phyloP scores from a whole-genome alignment of 2,329 filamentous ascomycete species.

The Waltergamsia citrina region DNA sequence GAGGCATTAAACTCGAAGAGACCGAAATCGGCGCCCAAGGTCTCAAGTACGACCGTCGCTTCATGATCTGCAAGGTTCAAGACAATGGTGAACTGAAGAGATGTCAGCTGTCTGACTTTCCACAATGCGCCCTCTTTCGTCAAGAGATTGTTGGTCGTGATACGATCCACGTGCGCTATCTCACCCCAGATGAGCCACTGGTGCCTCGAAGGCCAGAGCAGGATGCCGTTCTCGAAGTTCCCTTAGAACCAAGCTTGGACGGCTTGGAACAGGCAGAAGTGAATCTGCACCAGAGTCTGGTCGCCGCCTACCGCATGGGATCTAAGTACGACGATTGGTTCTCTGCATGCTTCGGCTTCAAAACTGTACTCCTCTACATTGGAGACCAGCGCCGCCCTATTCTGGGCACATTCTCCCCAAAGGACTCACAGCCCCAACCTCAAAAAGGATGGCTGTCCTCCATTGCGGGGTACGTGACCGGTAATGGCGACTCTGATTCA shows the following conservation, averaged over 20 bases:
- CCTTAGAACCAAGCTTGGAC: conserved; percentile 41
- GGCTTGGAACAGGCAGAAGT: conserved; percentile 39
- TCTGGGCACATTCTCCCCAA: conserved; percentile 45
- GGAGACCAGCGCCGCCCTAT: conserved; percentile 50
- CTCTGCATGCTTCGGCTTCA: conserved; percentile 53
- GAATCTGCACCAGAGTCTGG: conserved; percentile 48
- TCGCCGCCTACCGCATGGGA: conserved; percentile 55
- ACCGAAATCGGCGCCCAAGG: conserved; percentile 52
- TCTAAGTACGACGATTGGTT: conserved; percentile 55
- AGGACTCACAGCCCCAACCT: conserved; percentile 13
- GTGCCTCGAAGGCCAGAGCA: conserved; percentile 25
- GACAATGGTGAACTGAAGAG: conserved; percentile 34
- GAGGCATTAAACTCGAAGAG: conserved; percentile 43
- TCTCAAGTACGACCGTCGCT: conserved; percentile 56
- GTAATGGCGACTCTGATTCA: conserved; percentile 5
- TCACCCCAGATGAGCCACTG: conserved; percentile 25
- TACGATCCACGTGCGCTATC: conserved; percentile 32
- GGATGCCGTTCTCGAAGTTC: conserved; percentile 37
- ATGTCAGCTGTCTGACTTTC: conserved; percentile 48
- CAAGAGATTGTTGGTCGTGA: conserved; percentile 35
- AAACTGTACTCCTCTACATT: conserved; percentile 53
- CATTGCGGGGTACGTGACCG: conserved; percentile 20
- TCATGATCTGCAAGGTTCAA: conserved; percentile 55
- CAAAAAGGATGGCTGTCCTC: conserved; percentile 23
- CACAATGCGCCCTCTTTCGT: conserved; percentile 54